Evolutionary conservation across 768 basidiomycete genomes (phyloP), one percentile per base, ranked within the genome.

Genomic region (Naganishia friedmannii): DNA sequence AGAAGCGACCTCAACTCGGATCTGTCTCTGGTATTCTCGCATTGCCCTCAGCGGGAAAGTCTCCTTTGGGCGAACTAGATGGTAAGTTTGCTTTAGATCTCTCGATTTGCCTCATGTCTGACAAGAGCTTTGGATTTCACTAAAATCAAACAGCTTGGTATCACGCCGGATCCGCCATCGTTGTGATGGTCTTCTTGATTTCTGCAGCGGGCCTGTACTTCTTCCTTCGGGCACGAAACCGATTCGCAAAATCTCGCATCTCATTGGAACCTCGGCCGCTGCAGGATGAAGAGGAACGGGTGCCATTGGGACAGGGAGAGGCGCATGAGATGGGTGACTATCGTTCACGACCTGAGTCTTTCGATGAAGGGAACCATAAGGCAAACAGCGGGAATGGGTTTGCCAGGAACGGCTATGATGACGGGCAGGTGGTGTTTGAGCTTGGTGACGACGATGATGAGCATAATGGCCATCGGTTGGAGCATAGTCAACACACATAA

Each of bases 91-190:
- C 19, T 23, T 6, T 26, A 8, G 12, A 23, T 31, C 4, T 21
- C 5, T 31, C 31, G 3, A 1, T 23, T 29, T 4, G 46, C 51
- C 12, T 37, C 34, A 46, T 31, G 26, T 45, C 51, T 4, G 7
- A 42, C 60, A 7, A n/a, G 23, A 48, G 34, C 10, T 21, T 53
- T 53, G 51, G 6, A 12, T 51, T 17, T 42, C 15, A 42, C 48
- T 23, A 12, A 13, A 23, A 32, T 48, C 4, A 31, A 0, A 57
- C 63, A 92, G 93, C 92, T n/a, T 94, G 93, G 79, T 96, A 94
- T 79, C 95, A 95, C 71, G 90, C 92, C 39, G 92, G 91, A 13
- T 93, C 92, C 0, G 90, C 89, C 0, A 88, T 89, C 3, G 83
- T 93, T n/a, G 88, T 95, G 28, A 85, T 97, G 48, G 77, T 94